Evolutionary conservation across 768 basidiomycete genomes (phyloP).

Genomic region (Atractiella rhizophila): DNA sequence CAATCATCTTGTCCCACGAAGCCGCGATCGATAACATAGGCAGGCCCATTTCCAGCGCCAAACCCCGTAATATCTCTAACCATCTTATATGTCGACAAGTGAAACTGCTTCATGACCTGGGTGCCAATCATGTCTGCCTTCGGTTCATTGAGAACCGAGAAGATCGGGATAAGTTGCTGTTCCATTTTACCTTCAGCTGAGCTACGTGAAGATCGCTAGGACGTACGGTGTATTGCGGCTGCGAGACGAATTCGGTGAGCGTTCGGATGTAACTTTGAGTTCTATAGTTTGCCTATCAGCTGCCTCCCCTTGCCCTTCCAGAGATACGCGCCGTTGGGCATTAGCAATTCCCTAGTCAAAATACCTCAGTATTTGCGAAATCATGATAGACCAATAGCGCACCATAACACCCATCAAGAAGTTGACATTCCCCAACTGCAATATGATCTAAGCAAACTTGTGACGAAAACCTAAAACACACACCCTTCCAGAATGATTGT

Average conservation of each 20-base stretch:
- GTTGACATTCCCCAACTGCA: slow-evolving; percentile 48
- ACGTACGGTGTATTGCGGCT: slow-evolving; percentile 56
- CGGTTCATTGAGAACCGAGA: slow-evolving; percentile 73
- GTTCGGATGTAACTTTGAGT: slow-evolving; percentile 68
- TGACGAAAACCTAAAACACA: too few species aligned
- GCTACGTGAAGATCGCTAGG: too few species aligned
- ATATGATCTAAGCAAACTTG: too few species aligned
- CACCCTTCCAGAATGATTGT: too few species aligned
- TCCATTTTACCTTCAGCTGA: too few species aligned
- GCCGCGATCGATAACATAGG: slow-evolving; percentile 60
- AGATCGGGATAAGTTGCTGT: slow-evolving; percentile 61
- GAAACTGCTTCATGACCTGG: slow-evolving; percentile 25
- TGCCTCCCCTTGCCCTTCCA: too few species aligned
- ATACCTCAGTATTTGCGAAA: too few species aligned
- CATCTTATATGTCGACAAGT: slow-evolving; percentile 57
- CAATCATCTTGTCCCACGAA: slow-evolving; percentile 42
- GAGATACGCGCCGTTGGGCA: too few species aligned
- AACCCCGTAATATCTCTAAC: slow-evolving; percentile 55
- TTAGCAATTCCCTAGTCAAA: slow-evolving; percentile 88
- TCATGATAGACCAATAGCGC: too few species aligned
- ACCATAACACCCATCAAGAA: slow-evolving; percentile 74
- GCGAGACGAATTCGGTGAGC: slow-evolving; percentile 72
- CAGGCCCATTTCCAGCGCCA: slow-evolving; percentile 50
- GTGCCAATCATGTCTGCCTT: slow-evolving; percentile 32
- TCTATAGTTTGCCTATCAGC: too few species aligned